Base-by-base conservation (phyloP, 129 eudicot genomes). In the Oenanthe sinensis region DNA sequence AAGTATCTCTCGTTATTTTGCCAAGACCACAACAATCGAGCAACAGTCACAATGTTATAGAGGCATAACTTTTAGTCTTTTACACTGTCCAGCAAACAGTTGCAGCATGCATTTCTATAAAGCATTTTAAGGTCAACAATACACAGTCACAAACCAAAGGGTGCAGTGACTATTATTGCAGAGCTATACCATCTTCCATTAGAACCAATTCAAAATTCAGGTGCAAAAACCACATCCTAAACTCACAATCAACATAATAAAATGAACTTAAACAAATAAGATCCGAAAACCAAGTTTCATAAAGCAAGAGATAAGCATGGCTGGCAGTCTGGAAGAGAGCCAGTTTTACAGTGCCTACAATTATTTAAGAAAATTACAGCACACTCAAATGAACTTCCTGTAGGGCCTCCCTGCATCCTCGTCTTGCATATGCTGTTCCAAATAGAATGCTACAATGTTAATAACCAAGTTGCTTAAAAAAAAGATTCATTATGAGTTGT, bases 361-460 rank as follows among this genome's bases (percentile, higher is more conserved):
- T 79, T 83, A 84, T 76, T 78, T 22, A 46, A 46, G 36, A 42
- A 19, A 77, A 85, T 60, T 43, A 79, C 73, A 87, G 7, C 79
- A 22, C 46, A 77, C 52, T 81, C 62, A 4, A 82, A 82, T 72
- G 83, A 89, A 91, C 89, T 93, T 93, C 88, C 97, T 85, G 85
- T 91, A 86, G 65, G 30, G 65, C 13, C 10, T 58, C 65, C 30
- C 65, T 22, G 30, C 65, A 58, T 58, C 65, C n/a, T 58, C 65
- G 28, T 58, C 98, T 86, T n/a, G 30, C 14, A n/a, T 22, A 58
- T 58, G 65, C 65, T 58, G 65, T 58, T 58, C 65, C 65, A 58
- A n/a, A 58, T n/a, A 58, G n/a, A 58, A 58, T 58, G 65, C 14
- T n/a, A 58, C 65, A n/a, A 58, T 58, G 65, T 58, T 58, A 58